phyloP scores from a whole-genome alignment of 768 basidiomycete genomes.

The Suillus occidentalis region DNA sequence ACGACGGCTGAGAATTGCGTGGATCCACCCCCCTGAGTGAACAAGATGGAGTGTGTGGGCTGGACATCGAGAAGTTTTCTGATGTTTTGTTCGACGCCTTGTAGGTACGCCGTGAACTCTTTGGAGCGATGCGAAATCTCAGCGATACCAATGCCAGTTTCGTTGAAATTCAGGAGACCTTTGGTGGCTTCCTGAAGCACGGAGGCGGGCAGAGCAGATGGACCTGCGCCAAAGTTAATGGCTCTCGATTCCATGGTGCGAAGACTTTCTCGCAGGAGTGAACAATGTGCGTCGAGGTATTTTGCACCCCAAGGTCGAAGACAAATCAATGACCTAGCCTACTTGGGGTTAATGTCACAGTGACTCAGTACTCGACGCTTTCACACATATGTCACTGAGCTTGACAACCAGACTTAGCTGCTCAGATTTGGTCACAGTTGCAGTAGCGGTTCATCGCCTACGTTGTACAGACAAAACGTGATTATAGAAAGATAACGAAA shows the following conservation, averaged over 20 bases:
- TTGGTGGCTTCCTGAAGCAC: constrained; percentile 82
- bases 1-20: constrained; percentile 91
- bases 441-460: not conserved
- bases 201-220: constrained; percentile 85
- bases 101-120: constrained; percentile 76
- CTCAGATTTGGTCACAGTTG: not conserved
- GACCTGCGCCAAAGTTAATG: constrained; percentile 93
- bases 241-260: constrained; percentile 42
- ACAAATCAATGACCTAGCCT: no score
- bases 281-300: not conserved
- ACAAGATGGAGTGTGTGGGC: constrained; percentile 79
- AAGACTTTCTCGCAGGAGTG: not conserved
- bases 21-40: constrained; percentile 93
- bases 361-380: not conserved
- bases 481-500: not conserved
- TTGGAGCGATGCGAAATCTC: constrained; percentile 96
- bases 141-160: constrained; percentile 92
- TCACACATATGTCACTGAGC: not conserved
- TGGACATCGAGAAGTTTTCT: constrained; percentile 82
- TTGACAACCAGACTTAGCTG: not conserved
- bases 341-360: not conserved
- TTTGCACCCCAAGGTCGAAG: not conserved
- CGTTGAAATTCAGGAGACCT: constrained; percentile 87
- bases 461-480: not conserved
- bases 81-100: constrained; percentile 61